These are phyloP conservation scores for Stentor roeselii DNA, from an alignment of 73 alveolate species.

Conservation along the genomic window DNA sequence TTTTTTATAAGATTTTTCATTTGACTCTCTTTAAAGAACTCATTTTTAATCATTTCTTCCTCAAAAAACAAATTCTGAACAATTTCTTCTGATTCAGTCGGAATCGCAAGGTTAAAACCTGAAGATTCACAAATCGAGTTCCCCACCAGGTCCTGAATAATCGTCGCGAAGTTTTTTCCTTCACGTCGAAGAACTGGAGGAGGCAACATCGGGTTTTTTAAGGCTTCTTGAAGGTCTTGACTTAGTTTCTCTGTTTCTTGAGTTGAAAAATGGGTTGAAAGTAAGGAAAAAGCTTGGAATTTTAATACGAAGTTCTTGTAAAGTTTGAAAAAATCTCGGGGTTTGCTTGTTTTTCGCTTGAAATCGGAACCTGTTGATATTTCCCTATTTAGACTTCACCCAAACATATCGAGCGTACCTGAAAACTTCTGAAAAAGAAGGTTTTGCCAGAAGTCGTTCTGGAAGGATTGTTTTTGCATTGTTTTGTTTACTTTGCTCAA, in stretches of 20 bases:
- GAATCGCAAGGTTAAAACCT: not conserved
- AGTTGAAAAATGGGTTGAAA: not conserved
- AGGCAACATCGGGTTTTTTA: constrained; percentile 1
- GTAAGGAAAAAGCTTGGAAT: not conserved
- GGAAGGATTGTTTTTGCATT: not conserved
- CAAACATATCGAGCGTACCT: constrained; percentile 5
- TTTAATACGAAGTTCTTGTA: not conserved
- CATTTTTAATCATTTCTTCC: not conserved
- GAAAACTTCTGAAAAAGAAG: not conserved
- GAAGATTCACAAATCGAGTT: not conserved
- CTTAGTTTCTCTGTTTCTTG: not conserved
- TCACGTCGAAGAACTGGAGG: constrained; percentile 20
- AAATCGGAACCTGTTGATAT: not conserved
- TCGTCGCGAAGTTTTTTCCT: not conserved
- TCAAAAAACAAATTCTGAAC: not conserved
- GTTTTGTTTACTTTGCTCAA: constrained; percentile 2
- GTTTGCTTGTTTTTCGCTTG: not conserved
- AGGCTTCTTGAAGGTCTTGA: not conserved
- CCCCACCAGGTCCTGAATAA: constrained; percentile 5
- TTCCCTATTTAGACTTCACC: not conserved
- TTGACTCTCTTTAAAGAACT: not conserved
- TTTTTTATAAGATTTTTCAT: not conserved
- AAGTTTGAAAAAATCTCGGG: not conserved
- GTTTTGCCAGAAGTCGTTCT: constrained; percentile 1
- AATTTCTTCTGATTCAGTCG: constrained; percentile 8